These are phyloP conservation scores for Cutaneotrichosporon sp. DNA, from an alignment of 1,284 basidiomycete genomes.

Conservation along the genomic window DNA sequence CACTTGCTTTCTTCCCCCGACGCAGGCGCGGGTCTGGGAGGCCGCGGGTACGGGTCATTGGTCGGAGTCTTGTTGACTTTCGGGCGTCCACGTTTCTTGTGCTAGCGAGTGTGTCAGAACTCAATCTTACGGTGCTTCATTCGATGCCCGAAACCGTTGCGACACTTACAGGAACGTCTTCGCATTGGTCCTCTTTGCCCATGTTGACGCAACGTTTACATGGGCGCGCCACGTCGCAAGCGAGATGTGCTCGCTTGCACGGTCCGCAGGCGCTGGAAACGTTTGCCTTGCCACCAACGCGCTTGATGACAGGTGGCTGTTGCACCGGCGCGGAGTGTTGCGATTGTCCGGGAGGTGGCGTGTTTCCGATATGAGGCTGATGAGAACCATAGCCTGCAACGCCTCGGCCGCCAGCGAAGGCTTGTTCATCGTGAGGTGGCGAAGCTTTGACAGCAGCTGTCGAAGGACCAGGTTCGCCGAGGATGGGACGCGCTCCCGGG, in stretches of 20 bases:
- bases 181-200: conserved; percentile 42
- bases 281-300: conserved; percentile 32
- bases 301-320: conserved; percentile 12
- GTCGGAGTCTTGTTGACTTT: conserved; percentile 34
- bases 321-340: neutral
- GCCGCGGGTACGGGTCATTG: conserved; percentile 29
- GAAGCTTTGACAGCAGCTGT: neutral
- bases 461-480: conserved; percentile 15
- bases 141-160: neutral
- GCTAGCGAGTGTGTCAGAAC: conserved; percentile 20
- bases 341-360: neutral
- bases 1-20: conserved; percentile 17
- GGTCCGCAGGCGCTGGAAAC: conserved; percentile 41
- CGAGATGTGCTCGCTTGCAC: conserved; percentile 44
- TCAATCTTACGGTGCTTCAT: neutral
- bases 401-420: neutral
- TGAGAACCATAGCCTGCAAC: neutral
- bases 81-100: conserved; percentile 45
- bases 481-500: conserved; percentile 25
- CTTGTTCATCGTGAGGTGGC: neutral
- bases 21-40: neutral
- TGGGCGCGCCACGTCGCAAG: conserved; percentile 41
- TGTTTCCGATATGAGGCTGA: neutral
- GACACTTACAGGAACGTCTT: conserved; percentile 44
- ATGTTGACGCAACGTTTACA: conserved; percentile 46